Evolutionary conservation across 2,329 filamentous ascomycete genomes (phyloP).

Genomic region (Arthrobotrys iridis): DNA sequence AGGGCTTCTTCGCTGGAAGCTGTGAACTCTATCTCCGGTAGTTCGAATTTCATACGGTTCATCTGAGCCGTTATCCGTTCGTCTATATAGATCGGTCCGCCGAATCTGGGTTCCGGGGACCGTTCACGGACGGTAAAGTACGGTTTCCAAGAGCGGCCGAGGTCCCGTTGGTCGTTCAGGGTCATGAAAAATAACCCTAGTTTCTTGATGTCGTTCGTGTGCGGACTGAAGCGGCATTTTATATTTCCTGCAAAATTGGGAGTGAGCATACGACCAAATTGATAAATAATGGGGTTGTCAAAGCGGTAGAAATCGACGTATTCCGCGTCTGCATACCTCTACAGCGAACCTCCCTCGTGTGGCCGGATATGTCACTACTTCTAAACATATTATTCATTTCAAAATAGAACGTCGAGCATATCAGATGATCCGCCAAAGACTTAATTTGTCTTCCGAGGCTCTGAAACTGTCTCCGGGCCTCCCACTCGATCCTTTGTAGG

Average conservation of each 20-base stretch:
- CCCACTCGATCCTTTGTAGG: background rate
- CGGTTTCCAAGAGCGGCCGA: background rate
- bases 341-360: background rate
- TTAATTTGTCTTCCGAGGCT: background rate
- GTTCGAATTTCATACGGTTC: background rate
- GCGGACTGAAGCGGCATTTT: background rate
- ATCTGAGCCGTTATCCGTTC: background rate
- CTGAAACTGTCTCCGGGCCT: background rate
- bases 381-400: background rate
- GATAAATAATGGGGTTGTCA: background rate
- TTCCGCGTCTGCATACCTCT: constrained; percentile 7
- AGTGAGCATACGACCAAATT: background rate
- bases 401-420: constrained; percentile 33
- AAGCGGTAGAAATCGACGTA: too few relatives aligned
- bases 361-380: background rate
- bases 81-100: background rate
- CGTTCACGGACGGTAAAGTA: constrained; percentile 10
- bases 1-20: background rate
- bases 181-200: background rate
- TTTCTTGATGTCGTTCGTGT: background rate
- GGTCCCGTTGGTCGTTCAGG: background rate
- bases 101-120: background rate
- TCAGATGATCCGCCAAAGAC: constrained; percentile 9
- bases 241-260: background rate
- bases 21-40: background rate